Evolutionary conservation across 2,329 filamentous ascomycete genomes (phyloP).

Genomic region (Septoria petroselini): DNA sequence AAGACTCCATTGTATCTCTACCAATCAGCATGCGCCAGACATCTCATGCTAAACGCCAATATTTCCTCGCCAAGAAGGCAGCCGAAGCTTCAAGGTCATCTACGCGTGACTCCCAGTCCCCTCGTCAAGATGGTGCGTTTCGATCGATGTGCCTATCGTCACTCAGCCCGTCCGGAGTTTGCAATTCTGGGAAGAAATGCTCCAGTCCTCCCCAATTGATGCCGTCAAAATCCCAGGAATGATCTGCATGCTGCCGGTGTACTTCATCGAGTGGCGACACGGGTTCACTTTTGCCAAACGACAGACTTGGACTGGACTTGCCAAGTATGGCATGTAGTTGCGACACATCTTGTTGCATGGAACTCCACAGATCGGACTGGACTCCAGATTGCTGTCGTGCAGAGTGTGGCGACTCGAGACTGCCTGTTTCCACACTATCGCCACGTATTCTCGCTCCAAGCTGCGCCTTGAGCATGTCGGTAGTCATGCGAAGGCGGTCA

Average conservation of each 20-base stretch:
- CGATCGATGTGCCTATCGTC: too few relatives aligned
- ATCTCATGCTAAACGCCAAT: too few relatives aligned
- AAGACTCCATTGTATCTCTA: constrained; percentile 7
- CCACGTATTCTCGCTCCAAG: neutral
- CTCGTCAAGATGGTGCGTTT: neutral
- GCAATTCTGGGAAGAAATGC: constrained; percentile 13
- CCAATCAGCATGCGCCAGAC: neutral
- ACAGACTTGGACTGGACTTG: neutral
- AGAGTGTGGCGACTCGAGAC: neutral
- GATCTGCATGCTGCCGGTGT: neutral
- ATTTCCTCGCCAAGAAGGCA: too few relatives aligned
- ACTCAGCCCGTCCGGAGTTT: neutral
- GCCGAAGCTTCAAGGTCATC: too few relatives aligned
- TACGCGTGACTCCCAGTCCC: neutral
- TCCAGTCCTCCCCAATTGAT: constrained; percentile 21
- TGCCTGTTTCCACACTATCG: neutral
- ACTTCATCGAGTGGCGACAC: neutral
- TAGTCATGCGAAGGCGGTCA: constrained; percentile 15
- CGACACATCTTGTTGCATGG: constrained; percentile 4
- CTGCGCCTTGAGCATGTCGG: constrained; percentile 5
- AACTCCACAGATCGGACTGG: neutral
- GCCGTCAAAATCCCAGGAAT: constrained; percentile 2
- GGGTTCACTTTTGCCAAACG: neutral
- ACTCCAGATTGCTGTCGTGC: neutral
- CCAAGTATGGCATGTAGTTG: constrained; percentile 6